These are phyloP conservation scores for Pythium brachiatum DNA, from an alignment of 352 stramenopile species.

Conservation along the genomic window DNA sequence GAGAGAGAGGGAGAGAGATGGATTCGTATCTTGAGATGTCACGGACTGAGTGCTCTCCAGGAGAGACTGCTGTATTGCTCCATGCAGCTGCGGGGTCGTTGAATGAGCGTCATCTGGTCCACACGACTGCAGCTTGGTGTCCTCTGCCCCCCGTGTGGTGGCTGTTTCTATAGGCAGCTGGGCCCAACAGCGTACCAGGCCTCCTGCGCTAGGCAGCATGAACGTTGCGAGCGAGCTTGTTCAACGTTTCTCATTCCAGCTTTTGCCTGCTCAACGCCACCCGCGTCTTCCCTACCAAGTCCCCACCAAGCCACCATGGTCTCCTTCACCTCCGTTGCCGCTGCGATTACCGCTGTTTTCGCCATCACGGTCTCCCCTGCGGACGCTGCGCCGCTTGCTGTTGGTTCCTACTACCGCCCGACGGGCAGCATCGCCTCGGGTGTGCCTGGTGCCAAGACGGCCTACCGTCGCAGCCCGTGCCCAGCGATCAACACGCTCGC, in stretches of 20 bases:
- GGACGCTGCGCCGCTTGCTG: neutral
- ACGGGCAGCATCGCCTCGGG: neutral
- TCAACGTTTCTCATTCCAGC: slow-evolving; percentile 3
- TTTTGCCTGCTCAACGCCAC: slow-evolving; percentile 4
- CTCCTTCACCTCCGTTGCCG: slow-evolving; percentile 9
- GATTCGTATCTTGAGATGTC: too few relatives aligned
- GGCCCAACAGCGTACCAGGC: too few relatives aligned
- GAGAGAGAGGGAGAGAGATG: too few relatives aligned
- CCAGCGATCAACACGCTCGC: slow-evolving; percentile 3
- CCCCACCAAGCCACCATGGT: slow-evolving; percentile 4
- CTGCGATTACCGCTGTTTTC: slow-evolving; percentile 2
- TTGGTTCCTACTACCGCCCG: slow-evolving; percentile 19
- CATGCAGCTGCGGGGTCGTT: neutral
- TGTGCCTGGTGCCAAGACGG: neutral
- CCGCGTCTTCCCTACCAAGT: neutral
- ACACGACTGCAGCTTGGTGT: neutral
- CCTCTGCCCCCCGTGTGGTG: neutral
- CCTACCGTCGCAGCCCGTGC: neutral
- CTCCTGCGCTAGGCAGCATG: neutral
- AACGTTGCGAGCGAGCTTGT: neutral
- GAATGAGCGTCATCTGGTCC: neutral
- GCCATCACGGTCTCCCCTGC: neutral
- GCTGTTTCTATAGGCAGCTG: neutral
- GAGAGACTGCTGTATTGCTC: neutral
- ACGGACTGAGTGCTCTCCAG: neutral